Evolutionary conservation across 163 green algal species (phyloP).

Genomic region (Chloroidium sp.): DNA sequence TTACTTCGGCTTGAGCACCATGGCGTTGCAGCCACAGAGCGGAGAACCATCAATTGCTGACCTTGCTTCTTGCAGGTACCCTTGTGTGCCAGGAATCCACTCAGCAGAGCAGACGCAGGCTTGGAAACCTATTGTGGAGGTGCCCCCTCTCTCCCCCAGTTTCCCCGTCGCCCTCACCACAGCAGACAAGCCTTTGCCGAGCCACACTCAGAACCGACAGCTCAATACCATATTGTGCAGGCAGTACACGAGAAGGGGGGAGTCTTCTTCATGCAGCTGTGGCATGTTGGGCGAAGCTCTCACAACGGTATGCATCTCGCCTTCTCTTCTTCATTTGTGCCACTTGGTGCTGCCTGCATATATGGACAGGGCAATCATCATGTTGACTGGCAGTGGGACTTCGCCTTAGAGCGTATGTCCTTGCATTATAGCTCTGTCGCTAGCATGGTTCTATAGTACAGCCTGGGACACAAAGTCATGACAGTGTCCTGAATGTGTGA

Average conservation of each 20-base stretch:
- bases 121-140: constrained; percentile 59
- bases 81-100: constrained; percentile 54
- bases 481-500: background rate
- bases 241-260: constrained; percentile 61
- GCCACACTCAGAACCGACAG: background rate
- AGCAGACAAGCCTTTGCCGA: no score
- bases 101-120: constrained; percentile 55
- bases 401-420: no score
- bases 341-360: no score
- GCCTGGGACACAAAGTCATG: background rate
- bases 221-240: constrained; percentile 63
- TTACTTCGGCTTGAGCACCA: no score
- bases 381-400: no score
- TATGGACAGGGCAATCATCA: no score
- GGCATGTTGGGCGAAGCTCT: constrained; percentile 55
- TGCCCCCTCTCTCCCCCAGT: no score
- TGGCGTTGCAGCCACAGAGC: background rate
- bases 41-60: background rate
- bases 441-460: background rate
- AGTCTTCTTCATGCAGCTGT: constrained; percentile 68
- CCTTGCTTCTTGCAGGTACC: constrained; percentile 24
- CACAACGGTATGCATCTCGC: constrained; percentile 28
- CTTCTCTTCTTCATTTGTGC: no score
- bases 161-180: no score
- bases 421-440: no score